Percentiles rank a stretch among this genome's conserved stretches.
Evolutionary conservation across 2,329 filamentous ascomycete genomes (phyloP).

Genomic region (Talaromyces sp.): DNA sequence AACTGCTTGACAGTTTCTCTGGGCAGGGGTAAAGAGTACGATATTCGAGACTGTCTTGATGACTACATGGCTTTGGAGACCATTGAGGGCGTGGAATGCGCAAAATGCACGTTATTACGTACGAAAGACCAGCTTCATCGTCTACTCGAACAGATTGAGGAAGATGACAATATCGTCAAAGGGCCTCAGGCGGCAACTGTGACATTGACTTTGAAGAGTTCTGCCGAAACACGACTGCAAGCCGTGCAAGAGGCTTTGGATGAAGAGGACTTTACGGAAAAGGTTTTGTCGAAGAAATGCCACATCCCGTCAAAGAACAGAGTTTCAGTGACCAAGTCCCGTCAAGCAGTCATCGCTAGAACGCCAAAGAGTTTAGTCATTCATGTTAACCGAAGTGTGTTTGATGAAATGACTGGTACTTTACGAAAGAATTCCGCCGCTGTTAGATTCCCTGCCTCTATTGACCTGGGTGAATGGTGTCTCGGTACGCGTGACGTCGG

Average conservation of each 20-base stretch:
- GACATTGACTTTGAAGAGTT: constrained; percentile 38
- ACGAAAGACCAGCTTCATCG: constrained; percentile 53
- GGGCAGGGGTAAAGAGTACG: constrained; percentile 61
- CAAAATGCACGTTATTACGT: constrained; percentile 76
- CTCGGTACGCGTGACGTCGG: constrained; percentile 55
- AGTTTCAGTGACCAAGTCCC: constrained; percentile 77
- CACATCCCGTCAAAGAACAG: constrained; percentile 65
- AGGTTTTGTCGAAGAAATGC: constrained; percentile 60
- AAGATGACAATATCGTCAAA: constrained; percentile 30
- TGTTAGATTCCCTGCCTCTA: constrained; percentile 68
- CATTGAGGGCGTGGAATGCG: constrained; percentile 86
- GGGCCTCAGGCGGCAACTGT: constrained; percentile 26
- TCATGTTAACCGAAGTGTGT: constrained; percentile 88
- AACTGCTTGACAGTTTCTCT: constrained; percentile 88
- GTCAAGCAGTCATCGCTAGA: constrained; percentile 80
- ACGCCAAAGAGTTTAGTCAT: constrained; percentile 76
- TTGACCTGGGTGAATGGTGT: constrained; percentile 84
- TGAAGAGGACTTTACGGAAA: constrained; percentile 74
- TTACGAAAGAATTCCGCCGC: constrained; percentile 79
- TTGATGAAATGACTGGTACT: constrained; percentile 75
- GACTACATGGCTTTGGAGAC: constrained; percentile 79
- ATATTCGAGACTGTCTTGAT: constrained; percentile 75
- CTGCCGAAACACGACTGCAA: constrained; percentile 54
- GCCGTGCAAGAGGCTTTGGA: constrained; percentile 69
- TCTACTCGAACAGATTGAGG: constrained; percentile 40